Evolutionary conservation across 371 early-diverging fungal species (phyloP).

Genomic region (Smittium culicis): DNA sequence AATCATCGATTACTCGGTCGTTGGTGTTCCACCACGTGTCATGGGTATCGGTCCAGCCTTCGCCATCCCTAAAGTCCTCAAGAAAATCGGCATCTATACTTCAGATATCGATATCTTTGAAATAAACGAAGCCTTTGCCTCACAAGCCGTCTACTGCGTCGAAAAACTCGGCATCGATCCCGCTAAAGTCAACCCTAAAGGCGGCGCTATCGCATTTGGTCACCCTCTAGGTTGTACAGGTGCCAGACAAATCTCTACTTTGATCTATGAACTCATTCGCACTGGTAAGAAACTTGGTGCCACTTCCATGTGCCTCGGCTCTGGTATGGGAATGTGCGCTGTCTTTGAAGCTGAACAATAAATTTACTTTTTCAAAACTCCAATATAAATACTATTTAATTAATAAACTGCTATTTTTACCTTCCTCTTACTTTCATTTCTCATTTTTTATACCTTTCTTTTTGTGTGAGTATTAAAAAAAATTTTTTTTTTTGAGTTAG

Average conservation of each 20-base stretch:
- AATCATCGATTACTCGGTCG: slow-evolving; percentile 71
- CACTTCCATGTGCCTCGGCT: slow-evolving; percentile 86
- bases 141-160: slow-evolving; percentile 80
- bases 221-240: slow-evolving; percentile 95
- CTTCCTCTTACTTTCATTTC: too few relatives aligned
- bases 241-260: slow-evolving; percentile 81
- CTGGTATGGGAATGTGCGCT: slow-evolving; percentile 58
- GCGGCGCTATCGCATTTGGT: slow-evolving; percentile 92
- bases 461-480: too few relatives aligned
- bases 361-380: too few relatives aligned
- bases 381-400: too few relatives aligned
- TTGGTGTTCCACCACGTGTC: slow-evolving; percentile 69
- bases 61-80: slow-evolving; percentile 76
- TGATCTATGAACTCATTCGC: slow-evolving; percentile 68
- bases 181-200: slow-evolving; percentile 70
- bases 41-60: slow-evolving; percentile 93
- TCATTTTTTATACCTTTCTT: too few relatives aligned
- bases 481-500: too few relatives aligned
- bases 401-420: too few relatives aligned
- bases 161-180: slow-evolving; percentile 73
- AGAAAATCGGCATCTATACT: slow-evolving; percentile 41
- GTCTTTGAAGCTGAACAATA: too few relatives aligned
- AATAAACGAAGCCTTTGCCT: slow-evolving; percentile 97
- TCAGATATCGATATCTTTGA: slow-evolving; percentile 84
- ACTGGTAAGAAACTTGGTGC: slow-evolving; percentile 70